A percentile compares a stretch with the other conserved stretches of the same genome.
phyloP scores from a whole-genome alignment of 169 alveolate genomes.

The Plasmodium gallinaceum region DNA sequence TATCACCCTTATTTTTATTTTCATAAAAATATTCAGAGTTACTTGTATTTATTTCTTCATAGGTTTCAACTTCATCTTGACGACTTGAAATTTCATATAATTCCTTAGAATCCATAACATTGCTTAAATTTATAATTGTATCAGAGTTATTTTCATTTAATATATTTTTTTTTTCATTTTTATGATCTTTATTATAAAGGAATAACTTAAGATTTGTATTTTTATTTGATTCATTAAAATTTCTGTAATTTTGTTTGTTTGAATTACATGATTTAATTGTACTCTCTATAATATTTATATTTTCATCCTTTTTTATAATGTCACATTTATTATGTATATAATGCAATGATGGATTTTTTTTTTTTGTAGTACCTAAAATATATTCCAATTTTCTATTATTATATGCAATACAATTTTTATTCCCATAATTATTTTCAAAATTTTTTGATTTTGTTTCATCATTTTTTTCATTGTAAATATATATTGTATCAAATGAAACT shows the following conservation, averaged over 20 bases:
- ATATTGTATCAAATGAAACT: conserved; percentile 44
- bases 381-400: conserved; percentile 5
- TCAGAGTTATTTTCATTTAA: background rate
- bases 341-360: conserved; percentile 11
- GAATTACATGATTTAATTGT: background rate
- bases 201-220: background rate
- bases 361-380: conserved; percentile 21
- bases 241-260: background rate
- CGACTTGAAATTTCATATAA: conserved; percentile 15
- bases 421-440: background rate
- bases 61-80: background rate
- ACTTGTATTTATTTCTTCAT: conserved; percentile 1
- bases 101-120: conserved; percentile 1
- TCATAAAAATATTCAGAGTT: background rate
- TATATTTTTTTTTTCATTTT: background rate
- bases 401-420: conserved; percentile 3
- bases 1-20: background rate
- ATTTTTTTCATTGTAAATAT: conserved; percentile 54
- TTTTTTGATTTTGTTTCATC: background rate
- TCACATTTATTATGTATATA: conserved; percentile 16
- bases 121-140: background rate
- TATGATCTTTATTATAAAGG: background rate
- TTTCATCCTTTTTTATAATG: conserved; percentile 20
- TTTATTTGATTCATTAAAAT: background rate
- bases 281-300: background rate